Evolutionary conservation across 164 flowering plant species (phyloP).

Genomic region (Magnolia kwangsiensis): DNA sequence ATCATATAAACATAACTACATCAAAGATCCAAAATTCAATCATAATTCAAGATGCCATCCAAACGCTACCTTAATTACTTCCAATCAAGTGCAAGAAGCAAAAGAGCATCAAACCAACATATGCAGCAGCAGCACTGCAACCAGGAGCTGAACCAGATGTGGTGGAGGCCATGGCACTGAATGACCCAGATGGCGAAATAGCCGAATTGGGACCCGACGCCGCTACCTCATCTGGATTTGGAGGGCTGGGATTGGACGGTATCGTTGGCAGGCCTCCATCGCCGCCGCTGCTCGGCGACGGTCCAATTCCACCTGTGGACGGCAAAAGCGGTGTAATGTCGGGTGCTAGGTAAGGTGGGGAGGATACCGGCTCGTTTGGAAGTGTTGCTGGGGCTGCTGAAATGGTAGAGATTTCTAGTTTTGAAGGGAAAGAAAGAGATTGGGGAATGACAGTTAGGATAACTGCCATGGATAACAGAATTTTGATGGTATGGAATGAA

Average conservation of each 20-base stretch:
- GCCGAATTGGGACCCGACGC: slow-evolving; percentile 30
- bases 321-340: slow-evolving; percentile 56
- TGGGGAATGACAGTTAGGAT: slow-evolving; percentile 18
- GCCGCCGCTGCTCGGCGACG: slow-evolving; percentile 22
- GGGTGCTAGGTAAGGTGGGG: slow-evolving; percentile 38
- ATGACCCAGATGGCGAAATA: slow-evolving; percentile 30
- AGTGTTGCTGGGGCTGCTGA: slow-evolving; percentile 37
- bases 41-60: not conserved
- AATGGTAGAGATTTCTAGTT: slow-evolving; percentile 19
- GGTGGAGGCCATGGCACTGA: slow-evolving; percentile 23
- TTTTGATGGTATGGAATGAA: slow-evolving; percentile 10
- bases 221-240: slow-evolving; percentile 43
- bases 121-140: not conserved
- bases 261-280: slow-evolving; percentile 44
- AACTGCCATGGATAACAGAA: slow-evolving; percentile 19
- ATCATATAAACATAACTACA: not conserved
- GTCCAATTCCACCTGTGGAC: slow-evolving; percentile 31
- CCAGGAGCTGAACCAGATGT: slow-evolving; percentile 7
- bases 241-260: slow-evolving; percentile 66
- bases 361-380: slow-evolving; percentile 22
- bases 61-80: not conserved
- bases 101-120: not conserved
- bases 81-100: not conserved
- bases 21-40: not conserved
- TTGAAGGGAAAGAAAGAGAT: slow-evolving; percentile 17